Evolutionary conservation across 1,284 basidiomycete genomes (phyloP).

Genomic region (Agaricales sp.): DNA sequence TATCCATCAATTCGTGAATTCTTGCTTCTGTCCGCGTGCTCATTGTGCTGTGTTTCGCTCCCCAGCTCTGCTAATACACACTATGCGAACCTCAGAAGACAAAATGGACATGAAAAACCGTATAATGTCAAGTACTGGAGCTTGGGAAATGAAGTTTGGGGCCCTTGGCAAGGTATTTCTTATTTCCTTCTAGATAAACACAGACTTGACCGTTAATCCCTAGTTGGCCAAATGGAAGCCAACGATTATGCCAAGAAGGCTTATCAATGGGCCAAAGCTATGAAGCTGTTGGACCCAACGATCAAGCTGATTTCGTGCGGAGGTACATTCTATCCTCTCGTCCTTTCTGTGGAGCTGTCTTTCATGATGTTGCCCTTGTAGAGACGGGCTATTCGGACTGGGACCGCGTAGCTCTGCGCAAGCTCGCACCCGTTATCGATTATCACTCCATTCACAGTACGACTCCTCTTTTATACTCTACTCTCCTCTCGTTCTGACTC

Average conservation of each 20-base stretch:
- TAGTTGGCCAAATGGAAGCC: conserved; percentile 48
- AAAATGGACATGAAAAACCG: conserved; percentile 49
- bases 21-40: not conserved
- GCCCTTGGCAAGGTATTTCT: conserved; percentile 43
- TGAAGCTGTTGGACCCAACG: conserved; percentile 47
- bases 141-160: conserved; percentile 43
- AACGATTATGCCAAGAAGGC: conserved; percentile 50
- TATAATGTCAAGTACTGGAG: conserved; percentile 40
- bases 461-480: conserved; percentile 5
- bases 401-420: conserved; percentile 27
- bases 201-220: not conserved
- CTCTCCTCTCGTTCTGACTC: not conserved
- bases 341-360: not conserved
- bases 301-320: conserved; percentile 53
- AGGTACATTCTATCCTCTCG: conserved; percentile 19
- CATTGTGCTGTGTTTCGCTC: not conserved
- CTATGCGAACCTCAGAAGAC: conserved; percentile 51
- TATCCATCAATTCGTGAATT: not conserved
- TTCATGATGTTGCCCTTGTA: conserved; percentile 8
- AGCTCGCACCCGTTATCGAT: conserved; percentile 28
- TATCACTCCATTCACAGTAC: conserved; percentile 29
- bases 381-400: conserved; percentile 37
- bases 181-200: no score
- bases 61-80: conserved; percentile 29
- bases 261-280: conserved; percentile 54